phyloP scores from a whole-genome alignment of 345 rosid genomes.

The Hibiscus trionum region DNA sequence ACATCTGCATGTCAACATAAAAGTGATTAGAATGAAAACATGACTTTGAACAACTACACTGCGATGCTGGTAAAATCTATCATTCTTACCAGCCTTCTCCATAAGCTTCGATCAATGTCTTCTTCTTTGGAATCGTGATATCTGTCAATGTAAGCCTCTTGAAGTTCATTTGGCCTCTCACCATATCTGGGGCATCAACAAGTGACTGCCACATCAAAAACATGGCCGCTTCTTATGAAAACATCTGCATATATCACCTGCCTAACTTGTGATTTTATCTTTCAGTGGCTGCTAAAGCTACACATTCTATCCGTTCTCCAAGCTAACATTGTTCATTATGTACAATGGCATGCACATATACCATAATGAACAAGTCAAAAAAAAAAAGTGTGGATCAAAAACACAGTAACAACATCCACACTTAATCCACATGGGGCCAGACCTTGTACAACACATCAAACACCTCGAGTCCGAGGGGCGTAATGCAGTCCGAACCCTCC shows the following conservation, averaged over 20 bases:
- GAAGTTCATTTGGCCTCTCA: slow-evolving; percentile 71
- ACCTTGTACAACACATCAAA: neutral
- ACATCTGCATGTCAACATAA: slow-evolving; percentile 40
- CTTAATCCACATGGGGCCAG: neutral
- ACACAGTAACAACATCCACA: neutral
- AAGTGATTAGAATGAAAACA: neutral
- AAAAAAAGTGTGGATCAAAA: neutral
- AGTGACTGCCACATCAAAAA: slow-evolving; percentile 44
- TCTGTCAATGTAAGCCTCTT: slow-evolving; percentile 80
- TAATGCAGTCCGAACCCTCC: neutral
- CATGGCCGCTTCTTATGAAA: too few species aligned
- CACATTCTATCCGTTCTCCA: neutral
- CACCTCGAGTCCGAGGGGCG: neutral
- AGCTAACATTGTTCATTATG: neutral
- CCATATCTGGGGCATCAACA: slow-evolving; percentile 82
- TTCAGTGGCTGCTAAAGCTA: neutral
- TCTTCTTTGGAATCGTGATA: slow-evolving; percentile 79
- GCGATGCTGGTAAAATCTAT: neutral
- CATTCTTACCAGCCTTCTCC: slow-evolving; percentile 66
- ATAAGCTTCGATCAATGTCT: slow-evolving; percentile 59
- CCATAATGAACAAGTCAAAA: neutral
- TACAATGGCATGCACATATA: neutral
- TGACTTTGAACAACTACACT: neutral
- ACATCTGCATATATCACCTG: neutral
- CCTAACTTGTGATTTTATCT: too few species aligned